Evolutionary conservation across 495 filamentous ascomycete genomes (phyloP).

Genomic region (Trichoderma parareesei): DNA sequence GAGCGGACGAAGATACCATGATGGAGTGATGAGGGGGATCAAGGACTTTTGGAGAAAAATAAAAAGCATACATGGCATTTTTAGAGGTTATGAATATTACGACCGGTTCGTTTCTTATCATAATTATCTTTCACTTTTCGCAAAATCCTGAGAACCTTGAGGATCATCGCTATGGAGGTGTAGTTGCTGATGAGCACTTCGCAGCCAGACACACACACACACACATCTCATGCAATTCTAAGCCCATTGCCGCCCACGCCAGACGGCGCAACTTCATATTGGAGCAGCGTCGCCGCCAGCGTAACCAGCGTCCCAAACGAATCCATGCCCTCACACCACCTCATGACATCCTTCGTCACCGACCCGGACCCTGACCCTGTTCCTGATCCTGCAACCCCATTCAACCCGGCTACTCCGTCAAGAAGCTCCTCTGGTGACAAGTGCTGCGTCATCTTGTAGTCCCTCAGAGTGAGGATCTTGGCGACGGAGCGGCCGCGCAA

Average conservation of each 20-base stretch:
- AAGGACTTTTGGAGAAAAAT: slow-evolving; percentile 1
- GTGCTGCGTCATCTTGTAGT: not conserved
- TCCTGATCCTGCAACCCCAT: too few species aligned
- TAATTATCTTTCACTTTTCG: not conserved
- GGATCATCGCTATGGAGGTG: too few species aligned
- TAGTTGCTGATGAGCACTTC: too few species aligned
- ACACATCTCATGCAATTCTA: not conserved
- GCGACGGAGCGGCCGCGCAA: not conserved
- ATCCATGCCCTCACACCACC: slow-evolving; percentile 2
- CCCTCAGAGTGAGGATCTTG: not conserved
- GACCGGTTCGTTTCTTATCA: slow-evolving; percentile 5
- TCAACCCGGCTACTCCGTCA: not conserved
- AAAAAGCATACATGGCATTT: slow-evolving; percentile 1
- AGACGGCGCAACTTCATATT: slow-evolving; percentile 11
- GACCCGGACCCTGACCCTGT: not conserved
- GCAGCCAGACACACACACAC: too few species aligned
- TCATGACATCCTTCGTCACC: not conserved
- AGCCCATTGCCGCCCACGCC: not conserved
- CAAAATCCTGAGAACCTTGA: too few species aligned
- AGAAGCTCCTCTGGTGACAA: not conserved
- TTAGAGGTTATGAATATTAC: slow-evolving; percentile 17
- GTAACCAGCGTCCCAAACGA: not conserved
- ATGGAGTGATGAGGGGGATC: not conserved
- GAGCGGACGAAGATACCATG: slow-evolving; percentile 14
- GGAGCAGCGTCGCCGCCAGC: not conserved